Percentiles rank a stretch among this genome's conserved stretches.
These are phyloP conservation scores for Thraustochytrium sp. DNA, from an alignment of 352 stramenopile genomes.

Conservation along the genomic window DNA sequence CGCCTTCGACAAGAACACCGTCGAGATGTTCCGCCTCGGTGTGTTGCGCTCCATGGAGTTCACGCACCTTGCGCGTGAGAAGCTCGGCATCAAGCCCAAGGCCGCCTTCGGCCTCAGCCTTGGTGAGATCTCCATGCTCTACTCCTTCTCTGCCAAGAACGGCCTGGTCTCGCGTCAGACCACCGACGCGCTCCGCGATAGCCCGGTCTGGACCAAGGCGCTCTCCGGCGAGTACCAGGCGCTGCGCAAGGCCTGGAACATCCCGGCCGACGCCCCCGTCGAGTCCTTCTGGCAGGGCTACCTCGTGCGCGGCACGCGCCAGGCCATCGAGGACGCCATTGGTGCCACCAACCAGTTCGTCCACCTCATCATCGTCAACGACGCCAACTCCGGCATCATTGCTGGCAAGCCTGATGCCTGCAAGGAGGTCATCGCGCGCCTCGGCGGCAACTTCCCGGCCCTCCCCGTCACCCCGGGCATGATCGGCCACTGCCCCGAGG, in stretches of 20 bases:
- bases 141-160: conserved; percentile 19
- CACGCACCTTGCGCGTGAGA: neutral
- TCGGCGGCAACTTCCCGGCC: neutral
- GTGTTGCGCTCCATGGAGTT: neutral
- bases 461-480: neutral
- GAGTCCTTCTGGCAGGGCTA: neutral
- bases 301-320: neutral
- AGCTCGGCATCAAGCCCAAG: neutral
- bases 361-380: conserved; percentile 3
- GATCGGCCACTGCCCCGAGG: conserved; percentile 3
- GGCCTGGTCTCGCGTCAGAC: neutral
- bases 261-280: neutral
- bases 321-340: neutral
- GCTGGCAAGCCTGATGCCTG: neutral
- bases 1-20: neutral
- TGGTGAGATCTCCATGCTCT: conserved; percentile 32
- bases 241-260: conserved; percentile 3
- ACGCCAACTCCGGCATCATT: neutral
- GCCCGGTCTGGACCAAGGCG: neutral
- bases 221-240: conserved; percentile 13
- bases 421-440: neutral
- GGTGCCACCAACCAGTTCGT: neutral
- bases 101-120: conserved; percentile 18
- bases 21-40: conserved; percentile 29
- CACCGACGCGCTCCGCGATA: neutral